Base-by-base conservation (phyloP, 495 filamentous ascomycete genomes). In the Hyaloscypha bicolor region DNA sequence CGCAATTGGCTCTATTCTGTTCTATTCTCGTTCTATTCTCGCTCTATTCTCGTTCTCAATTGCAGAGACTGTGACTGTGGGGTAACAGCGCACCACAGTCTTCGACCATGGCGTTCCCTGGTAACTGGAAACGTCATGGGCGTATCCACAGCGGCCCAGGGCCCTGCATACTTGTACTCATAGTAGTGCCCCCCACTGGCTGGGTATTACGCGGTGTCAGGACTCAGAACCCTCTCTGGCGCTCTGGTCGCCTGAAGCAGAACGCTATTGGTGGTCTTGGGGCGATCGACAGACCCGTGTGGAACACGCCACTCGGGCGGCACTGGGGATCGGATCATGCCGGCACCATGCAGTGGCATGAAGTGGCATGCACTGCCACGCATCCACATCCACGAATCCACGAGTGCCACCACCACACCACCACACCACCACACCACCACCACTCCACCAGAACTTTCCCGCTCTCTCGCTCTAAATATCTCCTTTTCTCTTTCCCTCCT, bases 121-220 rank as follows among this genome's bases (percentile, higher is more conserved):
- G 42, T 19, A 48, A 48, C 42, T 48, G 16, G 42, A 19, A 48
- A 48, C 42, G 42, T 48, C 42, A 48, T 48, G 9, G 42, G 42
- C 11, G 16, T 19, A 14, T 48, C 42, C 4, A 19, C 16, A 19
- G 42, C 42, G 42, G 42, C 11, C 16, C 42, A 48, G 16, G 25
- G 11, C 42, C 42, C 42, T 48, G 42, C 42, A 16, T n/a, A n/a
- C n/a, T n/a, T n/a, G n/a, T n/a, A n/a, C n/a, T n/a, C n/a, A n/a
- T n/a, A n/a, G n/a, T n/a, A 19, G 1, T 2, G 9, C 2, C 16
- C 9, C 11, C 16, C 16, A 12, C 9, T 14, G 6, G 42, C 16
- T 48, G 42, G 42, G 42, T 48, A 48, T 48, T 48, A 48, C 42
- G 42, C 42, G 42, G 42, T 48, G 42, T 48, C 42, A 48, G 42